A percentile compares a stretch with the other conserved stretches of the same genome.
These are phyloP conservation scores for Phytophthora colocasiae DNA, from an alignment of 352 stramenopile species.

Conservation along the genomic window DNA sequence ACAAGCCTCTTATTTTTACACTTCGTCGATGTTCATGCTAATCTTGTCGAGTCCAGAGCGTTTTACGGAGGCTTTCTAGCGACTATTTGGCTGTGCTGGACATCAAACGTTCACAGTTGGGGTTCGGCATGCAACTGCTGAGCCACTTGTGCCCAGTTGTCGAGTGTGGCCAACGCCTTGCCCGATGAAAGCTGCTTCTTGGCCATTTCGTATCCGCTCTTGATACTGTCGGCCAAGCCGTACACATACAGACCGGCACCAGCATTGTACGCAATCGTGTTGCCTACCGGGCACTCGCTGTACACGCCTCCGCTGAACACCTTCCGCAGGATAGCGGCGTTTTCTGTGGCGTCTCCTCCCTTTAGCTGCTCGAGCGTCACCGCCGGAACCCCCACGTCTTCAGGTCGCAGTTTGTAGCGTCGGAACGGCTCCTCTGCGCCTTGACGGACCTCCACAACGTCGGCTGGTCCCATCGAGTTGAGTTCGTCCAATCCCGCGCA, in stretches of 20 bases:
- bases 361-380: conserved; percentile 95
- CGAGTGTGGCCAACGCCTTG: conserved; percentile 62
- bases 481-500: conserved; percentile 99
- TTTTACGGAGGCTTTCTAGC: conserved; percentile 27
- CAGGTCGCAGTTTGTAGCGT: conserved; percentile 52
- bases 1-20: conserved; percentile 44
- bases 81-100: conserved; percentile 24
- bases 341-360: conserved; percentile 95
- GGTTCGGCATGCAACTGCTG: conserved; percentile 52
- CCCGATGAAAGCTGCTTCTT: conserved; percentile 76
- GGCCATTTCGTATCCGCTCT: conserved; percentile 88
- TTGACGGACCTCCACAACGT: conserved; percentile 82
- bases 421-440: conserved; percentile 47
- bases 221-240: conserved; percentile 89
- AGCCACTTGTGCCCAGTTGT: conserved; percentile 70
- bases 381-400: conserved; percentile 89
- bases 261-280: conserved; percentile 98
- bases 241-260: conserved; percentile 98
- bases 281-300: conserved; percentile 93
- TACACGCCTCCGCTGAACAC: conserved; percentile 87
- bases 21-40: conserved; percentile 29
- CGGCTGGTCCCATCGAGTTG: conserved; percentile 92
- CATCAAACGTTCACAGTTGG: conserved; percentile 34
- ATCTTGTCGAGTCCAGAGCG: conserved; percentile 24
- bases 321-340: conserved; percentile 93